Conservation (phyloP, 257 asterid genomes). For the Fraxinus excelsior region DNA sequence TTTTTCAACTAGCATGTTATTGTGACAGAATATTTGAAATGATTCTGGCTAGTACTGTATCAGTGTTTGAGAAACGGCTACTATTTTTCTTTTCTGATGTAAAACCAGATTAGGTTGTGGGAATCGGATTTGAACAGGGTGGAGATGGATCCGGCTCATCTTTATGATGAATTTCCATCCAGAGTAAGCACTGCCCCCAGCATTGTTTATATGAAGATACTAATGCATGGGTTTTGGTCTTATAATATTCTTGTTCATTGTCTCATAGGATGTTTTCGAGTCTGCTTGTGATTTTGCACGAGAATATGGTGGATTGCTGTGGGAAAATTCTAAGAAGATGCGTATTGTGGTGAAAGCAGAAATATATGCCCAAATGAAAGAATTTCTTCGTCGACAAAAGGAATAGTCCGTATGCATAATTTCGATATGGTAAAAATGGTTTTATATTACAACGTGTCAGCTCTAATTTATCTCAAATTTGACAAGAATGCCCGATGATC, state of each 20-base stretch:
- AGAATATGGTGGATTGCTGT: conserved; percentile 73
- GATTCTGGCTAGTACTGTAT: background rate
- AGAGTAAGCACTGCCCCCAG: conserved; percentile 42
- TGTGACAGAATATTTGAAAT: background rate
- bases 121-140: conserved; percentile 94
- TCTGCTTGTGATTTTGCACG: conserved; percentile 88
- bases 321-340: conserved; percentile 84
- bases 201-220: background rate
- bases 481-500: no score
- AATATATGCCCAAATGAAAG: conserved; percentile 73
- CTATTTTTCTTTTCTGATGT: background rate
- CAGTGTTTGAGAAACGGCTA: background rate
- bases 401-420: conserved; percentile 33
- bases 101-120: conserved; percentile 83
- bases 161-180: conserved; percentile 83
- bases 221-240: background rate
- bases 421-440: no score
- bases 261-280: conserved; percentile 75
- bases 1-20: background rate
- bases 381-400: conserved; percentile 72
- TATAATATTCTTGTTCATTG: background rate
- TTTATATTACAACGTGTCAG: no score
- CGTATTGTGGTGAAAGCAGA: conserved; percentile 79
- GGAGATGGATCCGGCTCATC: conserved; percentile 67
- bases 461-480: no score